These are phyloP conservation scores for Naegleria gruberi DNA, from an alignment of 208 protist genomes.

Conservation along the genomic window DNA sequence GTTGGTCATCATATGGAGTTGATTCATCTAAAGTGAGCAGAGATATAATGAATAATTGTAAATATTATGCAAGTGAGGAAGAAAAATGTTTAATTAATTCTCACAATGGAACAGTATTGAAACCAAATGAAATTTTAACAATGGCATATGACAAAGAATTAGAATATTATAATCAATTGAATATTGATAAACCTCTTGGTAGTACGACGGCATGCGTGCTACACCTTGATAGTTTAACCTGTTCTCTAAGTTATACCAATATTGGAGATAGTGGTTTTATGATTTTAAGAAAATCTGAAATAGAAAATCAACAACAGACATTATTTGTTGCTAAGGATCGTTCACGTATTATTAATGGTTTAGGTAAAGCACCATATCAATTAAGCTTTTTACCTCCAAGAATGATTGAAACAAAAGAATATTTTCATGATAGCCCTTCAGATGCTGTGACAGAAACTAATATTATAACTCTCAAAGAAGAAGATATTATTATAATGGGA, in stretches of 20 bases:
- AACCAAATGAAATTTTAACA: neutral
- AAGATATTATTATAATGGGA: neutral
- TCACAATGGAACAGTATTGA: neutral
- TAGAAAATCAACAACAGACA: neutral
- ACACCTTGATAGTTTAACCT: neutral
- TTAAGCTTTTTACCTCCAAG: neutral
- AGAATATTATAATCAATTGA: neutral
- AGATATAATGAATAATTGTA: slow-evolving; percentile 3
- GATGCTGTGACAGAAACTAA: neutral
- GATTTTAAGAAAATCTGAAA: neutral
- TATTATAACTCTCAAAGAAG: neutral
- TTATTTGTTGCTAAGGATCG: neutral
- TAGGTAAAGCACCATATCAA: neutral
- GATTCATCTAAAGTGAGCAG: neutral
- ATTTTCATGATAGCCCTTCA: neutral
- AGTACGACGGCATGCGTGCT: neutral
- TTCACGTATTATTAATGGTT: neutral
- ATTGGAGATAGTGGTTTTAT: neutral
- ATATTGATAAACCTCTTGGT: neutral
- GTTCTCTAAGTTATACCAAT: neutral
- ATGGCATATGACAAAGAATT: neutral
- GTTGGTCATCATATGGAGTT: neutral
- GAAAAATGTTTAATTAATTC: neutral
- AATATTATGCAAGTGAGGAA: neutral
- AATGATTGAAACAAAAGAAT: neutral